A percentile compares a stretch with the other conserved stretches of the same genome.
Conservation (phyloP, 352 stramenopile genomes). For the Pythium scleroteichum region DNA sequence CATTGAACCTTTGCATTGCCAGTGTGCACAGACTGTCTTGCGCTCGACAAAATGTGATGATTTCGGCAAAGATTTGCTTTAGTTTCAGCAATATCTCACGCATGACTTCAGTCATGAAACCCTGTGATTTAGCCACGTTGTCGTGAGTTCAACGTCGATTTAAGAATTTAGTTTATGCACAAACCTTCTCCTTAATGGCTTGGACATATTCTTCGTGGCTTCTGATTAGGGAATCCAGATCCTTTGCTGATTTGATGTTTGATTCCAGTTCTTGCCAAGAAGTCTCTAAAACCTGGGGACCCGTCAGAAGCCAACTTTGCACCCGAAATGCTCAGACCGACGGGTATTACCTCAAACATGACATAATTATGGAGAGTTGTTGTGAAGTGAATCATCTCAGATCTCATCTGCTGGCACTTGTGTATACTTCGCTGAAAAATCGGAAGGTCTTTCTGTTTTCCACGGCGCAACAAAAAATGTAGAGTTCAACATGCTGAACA, state of each 20-base stretch:
- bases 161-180: neutral
- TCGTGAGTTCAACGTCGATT: neutral
- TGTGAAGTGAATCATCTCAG: slow-evolving; percentile 98
- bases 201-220: slow-evolving; percentile 95
- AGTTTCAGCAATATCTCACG: slow-evolving; percentile 71
- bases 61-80: slow-evolving; percentile 79
- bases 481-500: neutral
- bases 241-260: slow-evolving; percentile 87
- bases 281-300: slow-evolving; percentile 87
- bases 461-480: neutral
- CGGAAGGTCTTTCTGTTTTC: slow-evolving; percentile 24
- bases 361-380: slow-evolving; percentile 98
- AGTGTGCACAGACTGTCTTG: slow-evolving; percentile 83
- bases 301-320: too few species aligned
- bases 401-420: slow-evolving; percentile 93
- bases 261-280: slow-evolving; percentile 94
- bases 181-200: slow-evolving; percentile 87
- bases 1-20: slow-evolving; percentile 70
- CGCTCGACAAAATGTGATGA: slow-evolving; percentile 83
- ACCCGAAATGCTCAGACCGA: slow-evolving; percentile 16
- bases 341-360: slow-evolving; percentile 93
- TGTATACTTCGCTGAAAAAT: slow-evolving; percentile 76
- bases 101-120: slow-evolving; percentile 83
- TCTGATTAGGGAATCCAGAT: slow-evolving; percentile 95
- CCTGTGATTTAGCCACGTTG: slow-evolving; percentile 31